phyloP scores from a whole-genome alignment of 495 filamentous ascomycete genomes.

The Podospora sp. region DNA sequence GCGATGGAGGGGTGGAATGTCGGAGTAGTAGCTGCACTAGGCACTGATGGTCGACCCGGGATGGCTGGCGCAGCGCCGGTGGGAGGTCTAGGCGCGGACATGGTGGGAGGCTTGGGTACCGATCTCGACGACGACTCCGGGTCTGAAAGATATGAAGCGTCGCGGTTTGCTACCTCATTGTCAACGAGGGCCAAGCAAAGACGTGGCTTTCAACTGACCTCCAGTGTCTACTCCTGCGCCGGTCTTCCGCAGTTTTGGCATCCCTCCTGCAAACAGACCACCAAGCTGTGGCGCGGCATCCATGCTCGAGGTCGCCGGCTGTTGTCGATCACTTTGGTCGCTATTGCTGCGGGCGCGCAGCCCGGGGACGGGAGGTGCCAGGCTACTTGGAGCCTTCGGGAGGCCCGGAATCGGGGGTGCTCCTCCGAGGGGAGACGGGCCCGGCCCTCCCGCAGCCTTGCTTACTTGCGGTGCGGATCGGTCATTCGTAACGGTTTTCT shows the following conservation, averaged over 20 bases:
- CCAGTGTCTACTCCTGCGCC: slow-evolving; percentile 87
- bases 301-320: slow-evolving; percentile 37
- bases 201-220: slow-evolving; percentile 45
- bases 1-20: slow-evolving; percentile 61
- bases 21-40: slow-evolving; percentile 39
- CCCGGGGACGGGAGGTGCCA: slow-evolving; percentile 75
- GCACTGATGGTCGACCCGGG: slow-evolving; percentile 52
- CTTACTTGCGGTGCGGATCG: slow-evolving; percentile 79
- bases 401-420: slow-evolving; percentile 81
- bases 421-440: slow-evolving; percentile 56
- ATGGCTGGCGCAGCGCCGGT: slow-evolving; percentile 59
- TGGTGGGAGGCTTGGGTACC: slow-evolving; percentile 61
- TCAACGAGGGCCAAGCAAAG: slow-evolving; percentile 27
- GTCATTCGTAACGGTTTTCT: slow-evolving; percentile 92
- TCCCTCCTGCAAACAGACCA: slow-evolving; percentile 90
- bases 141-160: slow-evolving; percentile 78
- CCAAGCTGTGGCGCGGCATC: slow-evolving; percentile 77
- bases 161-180: slow-evolving; percentile 59
- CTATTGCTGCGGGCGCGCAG: slow-evolving; percentile 81
- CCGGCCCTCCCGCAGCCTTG: slow-evolving; percentile 49
- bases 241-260: slow-evolving; percentile 89
- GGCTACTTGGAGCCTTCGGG: slow-evolving; percentile 59
- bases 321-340: slow-evolving; percentile 59
- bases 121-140: slow-evolving; percentile 64
- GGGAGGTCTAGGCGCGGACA: slow-evolving; percentile 66